phyloP scores from a whole-genome alignment of 257 asterid species.

The Solanum boliviense region DNA sequence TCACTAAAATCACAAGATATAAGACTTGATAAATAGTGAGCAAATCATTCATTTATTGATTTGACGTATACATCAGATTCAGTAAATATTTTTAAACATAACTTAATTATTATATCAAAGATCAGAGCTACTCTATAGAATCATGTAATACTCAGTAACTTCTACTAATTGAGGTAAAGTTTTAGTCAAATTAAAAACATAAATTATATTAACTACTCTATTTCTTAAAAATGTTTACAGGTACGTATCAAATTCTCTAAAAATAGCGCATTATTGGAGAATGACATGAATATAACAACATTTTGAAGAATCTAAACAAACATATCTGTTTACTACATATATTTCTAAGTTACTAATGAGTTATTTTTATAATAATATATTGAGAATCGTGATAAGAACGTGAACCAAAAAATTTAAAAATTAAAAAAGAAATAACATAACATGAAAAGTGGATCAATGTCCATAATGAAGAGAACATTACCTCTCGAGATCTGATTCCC shows the following conservation, averaged over 20 bases:
- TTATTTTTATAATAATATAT: no score
- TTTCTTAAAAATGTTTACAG: no score
- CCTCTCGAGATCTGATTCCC: conserved; percentile 52
- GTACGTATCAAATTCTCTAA: no score
- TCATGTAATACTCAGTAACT: background rate
- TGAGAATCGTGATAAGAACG: background rate
- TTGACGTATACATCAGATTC: no score
- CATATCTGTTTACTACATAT: no score
- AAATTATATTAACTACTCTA: background rate
- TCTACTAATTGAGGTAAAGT: background rate
- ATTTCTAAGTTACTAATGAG: background rate
- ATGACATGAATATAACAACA: background rate
- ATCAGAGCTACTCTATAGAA: background rate
- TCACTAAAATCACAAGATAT: no score
- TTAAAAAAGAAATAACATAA: background rate
- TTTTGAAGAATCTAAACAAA: no score
- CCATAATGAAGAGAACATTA: conserved; percentile 12
- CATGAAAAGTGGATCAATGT: background rate
- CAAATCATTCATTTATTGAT: no score
- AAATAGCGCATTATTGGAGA: background rate
- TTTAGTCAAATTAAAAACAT: no score
- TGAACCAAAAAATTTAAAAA: background rate
- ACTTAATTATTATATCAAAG: background rate
- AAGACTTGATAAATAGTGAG: no score
- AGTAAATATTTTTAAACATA: no score